These are phyloP conservation scores for Hygrophila difformis DNA, from an alignment of 257 asterid species.

Conservation along the genomic window DNA sequence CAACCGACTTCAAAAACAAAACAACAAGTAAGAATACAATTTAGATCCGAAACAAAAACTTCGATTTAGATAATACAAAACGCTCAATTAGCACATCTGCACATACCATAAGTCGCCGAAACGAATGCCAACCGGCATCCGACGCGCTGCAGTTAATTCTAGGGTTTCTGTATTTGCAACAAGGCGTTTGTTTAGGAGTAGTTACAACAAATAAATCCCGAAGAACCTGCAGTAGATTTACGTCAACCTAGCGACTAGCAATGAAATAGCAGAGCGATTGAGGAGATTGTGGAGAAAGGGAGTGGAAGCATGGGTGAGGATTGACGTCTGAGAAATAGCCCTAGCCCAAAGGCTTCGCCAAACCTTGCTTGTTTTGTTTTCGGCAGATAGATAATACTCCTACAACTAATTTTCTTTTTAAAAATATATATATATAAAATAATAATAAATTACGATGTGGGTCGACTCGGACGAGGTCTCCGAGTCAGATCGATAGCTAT, in stretches of 20 bases:
- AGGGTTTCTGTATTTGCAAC: conserved; percentile 14
- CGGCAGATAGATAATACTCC: too few relatives aligned
- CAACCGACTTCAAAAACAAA: background rate
- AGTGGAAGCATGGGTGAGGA: conserved; percentile 19
- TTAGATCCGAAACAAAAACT: conserved; percentile 18
- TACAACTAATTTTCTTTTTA: too few relatives aligned
- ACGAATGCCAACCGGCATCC: conserved; percentile 11
- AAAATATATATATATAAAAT: too few relatives aligned
- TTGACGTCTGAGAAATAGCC: conserved; percentile 25
- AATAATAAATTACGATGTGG: too few relatives aligned
- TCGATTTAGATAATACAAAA: background rate
- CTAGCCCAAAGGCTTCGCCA: conserved; percentile 15
- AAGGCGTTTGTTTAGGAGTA: too few relatives aligned
- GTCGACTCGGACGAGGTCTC: too few relatives aligned
- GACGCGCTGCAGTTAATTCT: conserved; percentile 17
- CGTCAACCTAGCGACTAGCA: conserved; percentile 5
- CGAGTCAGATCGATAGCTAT: too few relatives aligned
- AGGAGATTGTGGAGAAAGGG: conserved; percentile 19
- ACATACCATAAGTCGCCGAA: background rate
- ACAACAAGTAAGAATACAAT: too few relatives aligned
- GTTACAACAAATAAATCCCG: too few relatives aligned
- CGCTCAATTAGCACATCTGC: too few relatives aligned
- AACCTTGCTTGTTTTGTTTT: too few relatives aligned
- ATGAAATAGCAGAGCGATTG: conserved; percentile 35
- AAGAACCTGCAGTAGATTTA: background rate